These are phyloP conservation scores for Chloropicon primus DNA, from an alignment of 139 green algal species.

Conservation along the genomic window DNA sequence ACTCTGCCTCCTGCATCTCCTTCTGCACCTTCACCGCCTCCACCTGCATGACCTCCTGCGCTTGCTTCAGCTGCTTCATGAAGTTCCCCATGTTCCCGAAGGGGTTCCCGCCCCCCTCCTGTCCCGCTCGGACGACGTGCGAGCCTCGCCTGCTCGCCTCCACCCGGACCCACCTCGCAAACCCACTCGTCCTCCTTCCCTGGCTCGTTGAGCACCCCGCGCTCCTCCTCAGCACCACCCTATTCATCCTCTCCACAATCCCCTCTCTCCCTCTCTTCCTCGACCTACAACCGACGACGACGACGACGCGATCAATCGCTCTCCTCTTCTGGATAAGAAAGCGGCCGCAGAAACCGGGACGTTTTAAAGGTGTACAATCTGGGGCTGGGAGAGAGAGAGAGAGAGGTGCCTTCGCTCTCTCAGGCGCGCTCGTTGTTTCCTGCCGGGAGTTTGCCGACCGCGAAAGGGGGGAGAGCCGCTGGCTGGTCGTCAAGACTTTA, in stretches of 20 bases:
- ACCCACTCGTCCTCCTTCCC: background rate
- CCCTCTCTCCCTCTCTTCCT: no score
- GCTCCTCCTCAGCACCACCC: background rate
- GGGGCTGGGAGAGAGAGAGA: no score
- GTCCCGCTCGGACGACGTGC: background rate
- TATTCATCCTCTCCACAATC: background rate
- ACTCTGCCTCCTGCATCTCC: conserved; percentile 1
- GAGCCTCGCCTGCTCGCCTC: background rate
- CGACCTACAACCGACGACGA: no score
- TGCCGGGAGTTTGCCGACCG: no score
- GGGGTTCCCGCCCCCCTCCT: background rate
- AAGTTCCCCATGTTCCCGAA: conserved; percentile 47
- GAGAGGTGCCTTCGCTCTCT: no score
- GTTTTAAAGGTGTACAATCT: no score
- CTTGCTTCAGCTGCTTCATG: conserved; percentile 47
- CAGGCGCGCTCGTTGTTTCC: no score
- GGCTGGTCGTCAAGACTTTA: no score
- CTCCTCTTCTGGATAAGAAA: no score
- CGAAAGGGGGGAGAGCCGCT: no score
- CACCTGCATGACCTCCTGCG: conserved; percentile 78
- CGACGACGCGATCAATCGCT: no score
- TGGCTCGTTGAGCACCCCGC: background rate
- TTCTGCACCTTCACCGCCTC: conserved; percentile 63
- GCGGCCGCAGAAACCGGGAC: no score
- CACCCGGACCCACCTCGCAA: background rate